Percentiles rank a stretch among this genome's conserved stretches.
These are phyloP conservation scores for Lentinula sp. DNA, from an alignment of 768 basidiomycete species.

Conservation along the genomic window DNA sequence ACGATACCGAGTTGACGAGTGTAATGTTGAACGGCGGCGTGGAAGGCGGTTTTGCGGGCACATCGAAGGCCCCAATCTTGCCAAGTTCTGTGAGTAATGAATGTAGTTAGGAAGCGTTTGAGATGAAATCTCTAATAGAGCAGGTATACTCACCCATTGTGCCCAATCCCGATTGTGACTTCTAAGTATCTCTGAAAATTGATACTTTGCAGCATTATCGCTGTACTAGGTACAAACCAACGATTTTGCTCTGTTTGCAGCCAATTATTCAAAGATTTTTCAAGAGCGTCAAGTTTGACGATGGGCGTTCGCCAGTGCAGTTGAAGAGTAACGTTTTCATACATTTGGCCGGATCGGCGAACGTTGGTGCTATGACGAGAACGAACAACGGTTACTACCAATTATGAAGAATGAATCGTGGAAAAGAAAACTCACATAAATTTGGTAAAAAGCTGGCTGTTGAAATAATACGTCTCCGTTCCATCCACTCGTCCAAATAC, in stretches of 20 bases:
- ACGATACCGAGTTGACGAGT: slow-evolving; percentile 64
- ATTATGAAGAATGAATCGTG: neutral
- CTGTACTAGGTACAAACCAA: slow-evolving; percentile 69
- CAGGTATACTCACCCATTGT: slow-evolving; percentile 34
- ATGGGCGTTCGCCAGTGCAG: slow-evolving; percentile 72
- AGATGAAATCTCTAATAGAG: neutral
- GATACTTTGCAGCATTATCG: slow-evolving; percentile 57
- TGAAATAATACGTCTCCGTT: slow-evolving; percentile 77
- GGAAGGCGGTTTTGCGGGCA: slow-evolving; percentile 68
- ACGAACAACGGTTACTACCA: neutral
- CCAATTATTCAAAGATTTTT: slow-evolving; percentile 67
- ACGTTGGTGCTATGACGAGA: slow-evolving; percentile 50
- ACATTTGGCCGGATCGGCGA: slow-evolving; percentile 70
- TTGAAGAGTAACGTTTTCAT: slow-evolving; percentile 61
- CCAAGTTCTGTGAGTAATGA: slow-evolving; percentile 30
- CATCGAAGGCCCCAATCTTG: slow-evolving; percentile 60
- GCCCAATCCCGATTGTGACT: slow-evolving; percentile 58
- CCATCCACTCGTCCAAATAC: slow-evolving; percentile 69
- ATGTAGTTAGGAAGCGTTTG: neutral
- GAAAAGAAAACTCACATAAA: slow-evolving; percentile 50
- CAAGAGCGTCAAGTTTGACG: slow-evolving; percentile 64
- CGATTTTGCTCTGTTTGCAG: slow-evolving; percentile 73
- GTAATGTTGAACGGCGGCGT: slow-evolving; percentile 71
- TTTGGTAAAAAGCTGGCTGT: slow-evolving; percentile 67
- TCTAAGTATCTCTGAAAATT: slow-evolving; percentile 61